Evolutionary conservation across 371 early-diverging fungal genomes (phyloP), one percentile per base, ranked within the genome.

Genomic region (Mucor lusitanicus): DNA sequence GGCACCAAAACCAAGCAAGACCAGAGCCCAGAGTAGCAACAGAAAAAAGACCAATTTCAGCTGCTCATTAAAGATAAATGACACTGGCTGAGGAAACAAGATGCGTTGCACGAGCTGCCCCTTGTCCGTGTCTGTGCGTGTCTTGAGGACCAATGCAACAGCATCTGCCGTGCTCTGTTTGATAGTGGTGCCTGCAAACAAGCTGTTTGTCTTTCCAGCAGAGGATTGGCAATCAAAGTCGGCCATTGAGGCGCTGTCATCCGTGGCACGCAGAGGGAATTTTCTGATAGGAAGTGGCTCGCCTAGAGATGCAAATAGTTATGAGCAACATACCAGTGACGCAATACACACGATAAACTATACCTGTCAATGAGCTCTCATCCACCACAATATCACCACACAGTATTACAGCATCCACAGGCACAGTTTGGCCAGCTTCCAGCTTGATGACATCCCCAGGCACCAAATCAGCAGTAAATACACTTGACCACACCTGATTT

Each of bases 21-120:
- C 65, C 7, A 91, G 12, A 0, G 90, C 91, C 84, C 89, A 91
- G 3, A 83, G 56, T 4, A 87, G 50, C 15, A 93, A 74, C 15
- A 90, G 70, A 27, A 71, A 69, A 67, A 91, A 79, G 0, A 92
- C 92, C 3, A 93, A 68, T 42, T 88, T 87, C 35, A 93, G 76
- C 65, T 93, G 91, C 69, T 90, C 90, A 68, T 85, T 77, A 69
- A 93, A 93, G 17, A 92, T 82, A 70, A 93, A 93, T 0, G 86
- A 83, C 37, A 92, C 82, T 12, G 87, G 81, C 13, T 73, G 78
- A 32, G 94, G 93, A 72, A 86, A 91, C 40, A 94, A 69, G 55
- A 97, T 94, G 67, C 90, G 87, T 61, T 87, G 87, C 12, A 97
- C 83, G 7, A 96, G 81, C 57, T 86, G 78, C 12, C 97, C 97